A percentile compares a stretch with the other conserved stretches of the same genome.
These are phyloP conservation scores for Pyricularia grisea DNA, from an alignment of 2,329 filamentous ascomycete species.

Conservation along the genomic window DNA sequence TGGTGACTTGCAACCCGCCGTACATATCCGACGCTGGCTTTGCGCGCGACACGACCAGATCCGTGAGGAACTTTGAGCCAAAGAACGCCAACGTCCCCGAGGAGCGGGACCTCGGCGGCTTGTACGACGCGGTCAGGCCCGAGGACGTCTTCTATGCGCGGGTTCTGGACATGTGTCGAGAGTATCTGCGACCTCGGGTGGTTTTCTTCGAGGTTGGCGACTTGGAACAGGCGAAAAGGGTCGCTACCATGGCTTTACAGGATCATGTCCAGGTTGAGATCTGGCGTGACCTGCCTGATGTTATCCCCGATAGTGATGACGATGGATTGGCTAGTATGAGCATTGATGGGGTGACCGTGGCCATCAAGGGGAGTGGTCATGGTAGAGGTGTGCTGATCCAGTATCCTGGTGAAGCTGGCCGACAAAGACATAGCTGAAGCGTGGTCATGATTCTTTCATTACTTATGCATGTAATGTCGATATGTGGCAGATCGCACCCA, in stretches of 20 bases:
- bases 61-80: constrained; percentile 77
- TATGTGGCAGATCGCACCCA: neutral
- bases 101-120: neutral
- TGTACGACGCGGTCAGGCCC: constrained; percentile 9
- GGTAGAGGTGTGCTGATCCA: constrained; percentile 33
- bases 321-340: constrained; percentile 13
- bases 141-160: constrained; percentile 59
- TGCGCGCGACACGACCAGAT: constrained; percentile 52
- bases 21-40: constrained; percentile 69
- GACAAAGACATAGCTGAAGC: neutral
- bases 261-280: constrained; percentile 44
- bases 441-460: neutral
- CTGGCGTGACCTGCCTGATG: constrained; percentile 61
- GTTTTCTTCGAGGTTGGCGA: constrained; percentile 66
- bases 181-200: constrained; percentile 38
- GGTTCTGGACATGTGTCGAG: constrained; percentile 45
- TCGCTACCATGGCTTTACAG: constrained; percentile 38
- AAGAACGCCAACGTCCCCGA: constrained; percentile 62
- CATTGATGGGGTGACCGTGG: constrained; percentile 20
- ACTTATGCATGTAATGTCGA: neutral
- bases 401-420: neutral
- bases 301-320: constrained; percentile 17
- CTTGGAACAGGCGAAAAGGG: constrained; percentile 54
- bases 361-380: constrained; percentile 35
- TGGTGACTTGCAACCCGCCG: constrained; percentile 83